Conservation (phyloP, 192 early-diverging fungal genomes). For the Gonapodya prolifera region DNA sequence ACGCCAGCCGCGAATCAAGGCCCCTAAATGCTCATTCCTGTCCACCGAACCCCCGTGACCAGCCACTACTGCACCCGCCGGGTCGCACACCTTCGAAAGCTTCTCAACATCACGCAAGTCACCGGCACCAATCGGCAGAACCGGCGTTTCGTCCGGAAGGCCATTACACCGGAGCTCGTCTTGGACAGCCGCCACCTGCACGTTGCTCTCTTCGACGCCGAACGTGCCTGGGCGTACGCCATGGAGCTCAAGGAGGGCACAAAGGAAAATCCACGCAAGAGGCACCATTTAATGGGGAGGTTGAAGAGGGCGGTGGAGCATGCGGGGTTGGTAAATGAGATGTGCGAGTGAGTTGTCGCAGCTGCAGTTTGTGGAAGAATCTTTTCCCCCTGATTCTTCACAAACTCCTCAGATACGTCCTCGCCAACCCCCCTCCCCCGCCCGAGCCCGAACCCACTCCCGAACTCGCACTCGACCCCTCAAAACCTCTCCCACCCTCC, state of each 20-base stretch:
- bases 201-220: slow-evolving; percentile 53
- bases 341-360: slow-evolving; percentile 23
- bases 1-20: neutral
- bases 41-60: neutral
- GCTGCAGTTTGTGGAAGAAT: slow-evolving; percentile 5
- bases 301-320: slow-evolving; percentile 47
- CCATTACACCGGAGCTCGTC: neutral
- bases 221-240: slow-evolving; percentile 62
- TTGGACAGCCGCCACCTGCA: slow-evolving; percentile 34
- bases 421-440: neutral
- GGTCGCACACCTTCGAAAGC: slow-evolving; percentile 41
- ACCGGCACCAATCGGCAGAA: neutral
- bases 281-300: slow-evolving; percentile 44
- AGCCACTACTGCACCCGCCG: slow-evolving; percentile 57
- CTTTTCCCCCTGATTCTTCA: neutral
- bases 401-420: neutral
- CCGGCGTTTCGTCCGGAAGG: neutral
- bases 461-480: neutral
- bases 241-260: slow-evolving; percentile 61
- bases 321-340: slow-evolving; percentile 26
- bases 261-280: slow-evolving; percentile 48
- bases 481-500: neutral
- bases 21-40: neutral
- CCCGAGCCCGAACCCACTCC: neutral
- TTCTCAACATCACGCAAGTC: slow-evolving; percentile 33